Conservation (phyloP, 2,329 filamentous ascomycete genomes). For the Alternaria viburni region DNA sequence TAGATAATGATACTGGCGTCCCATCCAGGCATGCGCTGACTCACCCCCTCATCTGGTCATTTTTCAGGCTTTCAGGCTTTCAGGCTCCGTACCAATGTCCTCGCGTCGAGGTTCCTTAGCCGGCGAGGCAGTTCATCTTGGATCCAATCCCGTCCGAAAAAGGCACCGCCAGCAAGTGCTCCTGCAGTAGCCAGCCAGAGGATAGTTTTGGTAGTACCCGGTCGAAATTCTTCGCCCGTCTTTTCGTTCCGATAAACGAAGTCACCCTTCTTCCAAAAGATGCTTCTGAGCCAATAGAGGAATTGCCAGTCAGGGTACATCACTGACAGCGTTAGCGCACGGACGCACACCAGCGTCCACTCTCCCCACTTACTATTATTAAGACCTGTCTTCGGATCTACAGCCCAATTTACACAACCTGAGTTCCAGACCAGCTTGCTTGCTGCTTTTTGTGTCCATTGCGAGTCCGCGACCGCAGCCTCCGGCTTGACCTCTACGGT, state of each 20-base stretch:
- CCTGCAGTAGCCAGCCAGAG: constrained; percentile 12
- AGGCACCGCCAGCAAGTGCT: constrained; percentile 16
- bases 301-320: constrained; percentile 62
- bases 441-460: constrained; percentile 51
- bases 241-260: constrained; percentile 42
- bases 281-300: constrained; percentile 56
- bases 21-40: background rate
- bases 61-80: background rate
- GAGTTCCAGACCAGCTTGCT: constrained; percentile 57
- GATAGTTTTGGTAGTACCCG: constrained; percentile 13
- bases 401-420: constrained; percentile 61
- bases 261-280: constrained; percentile 53
- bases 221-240: constrained; percentile 25
- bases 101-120: constrained; percentile 13
- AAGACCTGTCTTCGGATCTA: constrained; percentile 54
- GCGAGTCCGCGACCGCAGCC: constrained; percentile 46
- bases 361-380: constrained; percentile 49
- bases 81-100: constrained; percentile 4
- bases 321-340: constrained; percentile 23
- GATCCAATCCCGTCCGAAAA: constrained; percentile 23
- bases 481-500: constrained; percentile 48
- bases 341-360: background rate
- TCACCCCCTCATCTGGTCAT: background rate
- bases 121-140: constrained; percentile 16
- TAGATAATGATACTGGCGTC: background rate